Base-by-base conservation (phyloP, 2,329 filamentous ascomycete species). In the Setomelanomma holmii region DNA sequence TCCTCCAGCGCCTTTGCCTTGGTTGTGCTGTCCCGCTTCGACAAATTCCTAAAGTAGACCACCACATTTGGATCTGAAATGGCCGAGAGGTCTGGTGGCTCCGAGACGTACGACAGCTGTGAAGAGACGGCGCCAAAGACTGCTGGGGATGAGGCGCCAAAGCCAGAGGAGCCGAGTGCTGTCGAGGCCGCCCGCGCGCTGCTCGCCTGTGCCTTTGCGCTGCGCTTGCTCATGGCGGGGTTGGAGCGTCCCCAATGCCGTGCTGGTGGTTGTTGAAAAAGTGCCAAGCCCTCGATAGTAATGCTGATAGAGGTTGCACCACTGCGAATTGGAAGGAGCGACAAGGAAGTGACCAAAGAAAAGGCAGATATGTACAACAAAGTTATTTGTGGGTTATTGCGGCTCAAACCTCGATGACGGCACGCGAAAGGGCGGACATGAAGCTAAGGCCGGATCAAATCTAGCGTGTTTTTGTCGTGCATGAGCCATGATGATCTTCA, bases 1-100 rank as follows among this genome's bases (percentile, higher is more conserved):
- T 98, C 93, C 64, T 98, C 93, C 22, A 99, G 79, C 0, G 91
- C 93, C 73, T 93, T 96, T 6, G 89, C 83, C 72, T 96, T 96
- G 33, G 95, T 99, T 10, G 87, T 96, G 67, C 88, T 89, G 77
- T 97, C 93, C 76, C 95, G 96, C 78, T 98, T 99, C 44, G 88
- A 83, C 3, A 97, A 77, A 64, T 96, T 96, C 76, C 97, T 96
- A 78, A 97, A 91, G n/a, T 88, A 86, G 12, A 98, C 92, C 33
- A 93, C 86, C 33, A 93, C 81, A 67, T 95, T 89, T 6, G 92
- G 84, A 64, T 96, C 88, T 39, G 87, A 89, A 53, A 99, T 86
- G 38, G 79, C 79, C 27, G 87, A 86, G 61, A 96, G 85, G 67
- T 96, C 89, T 41, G 90, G 90, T 8, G 91, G 90, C 67, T 96